A percentile compares a stretch with the other conserved stretches of the same genome.
phyloP scores from a whole-genome alignment of 106 monocot genomes.

The Chionographis japonica region DNA sequence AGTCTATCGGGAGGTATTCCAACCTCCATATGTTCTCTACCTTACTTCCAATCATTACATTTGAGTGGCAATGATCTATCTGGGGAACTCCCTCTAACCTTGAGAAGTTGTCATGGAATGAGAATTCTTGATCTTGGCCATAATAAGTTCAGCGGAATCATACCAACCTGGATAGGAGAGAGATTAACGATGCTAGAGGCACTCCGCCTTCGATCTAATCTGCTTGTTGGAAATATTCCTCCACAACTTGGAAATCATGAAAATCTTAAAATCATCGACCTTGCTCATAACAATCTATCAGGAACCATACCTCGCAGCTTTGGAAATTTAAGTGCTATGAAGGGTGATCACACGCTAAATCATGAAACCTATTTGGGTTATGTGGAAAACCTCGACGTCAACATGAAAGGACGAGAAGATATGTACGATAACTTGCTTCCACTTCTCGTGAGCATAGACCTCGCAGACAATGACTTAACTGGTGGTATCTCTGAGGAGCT shows the following conservation, averaged over 20 bases:
- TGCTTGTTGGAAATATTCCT: slow-evolving; percentile 14
- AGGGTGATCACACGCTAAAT: not conserved
- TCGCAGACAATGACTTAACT: slow-evolving; percentile 5
- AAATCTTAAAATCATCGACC: slow-evolving; percentile 15
- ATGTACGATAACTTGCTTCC: slow-evolving; percentile 9
- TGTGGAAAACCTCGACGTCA: not conserved
- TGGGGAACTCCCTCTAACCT: no score
- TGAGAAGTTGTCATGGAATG: not conserved
- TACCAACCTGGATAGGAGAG: slow-evolving; percentile 37
- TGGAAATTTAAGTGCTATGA: slow-evolving; percentile 8
- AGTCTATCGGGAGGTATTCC: slow-evolving; percentile 26
- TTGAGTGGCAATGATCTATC: slow-evolving; percentile 24
- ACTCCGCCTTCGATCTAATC: slow-evolving; percentile 30
- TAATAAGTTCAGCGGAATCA: slow-evolving; percentile 25
- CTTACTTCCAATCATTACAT: slow-evolving; percentile 23
- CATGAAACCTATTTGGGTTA: not conserved
- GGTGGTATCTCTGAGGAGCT: slow-evolving; percentile 10
- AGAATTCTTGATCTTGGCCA: slow-evolving; percentile 31
- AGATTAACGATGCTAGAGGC: slow-evolving; percentile 16
- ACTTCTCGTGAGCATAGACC: slow-evolving; percentile 9
- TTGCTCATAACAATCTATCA: slow-evolving; percentile 12
- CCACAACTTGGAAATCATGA: not conserved
- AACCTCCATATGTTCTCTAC: not conserved
- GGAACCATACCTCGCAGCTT: slow-evolving; percentile 11
- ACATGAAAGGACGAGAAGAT: slow-evolving; percentile 8